Percentiles rank a stretch among this genome's conserved stretches.
Evolutionary conservation across 2,329 filamentous ascomycete species (phyloP).

Genomic region (Pseudogymnoascus sp.): DNA sequence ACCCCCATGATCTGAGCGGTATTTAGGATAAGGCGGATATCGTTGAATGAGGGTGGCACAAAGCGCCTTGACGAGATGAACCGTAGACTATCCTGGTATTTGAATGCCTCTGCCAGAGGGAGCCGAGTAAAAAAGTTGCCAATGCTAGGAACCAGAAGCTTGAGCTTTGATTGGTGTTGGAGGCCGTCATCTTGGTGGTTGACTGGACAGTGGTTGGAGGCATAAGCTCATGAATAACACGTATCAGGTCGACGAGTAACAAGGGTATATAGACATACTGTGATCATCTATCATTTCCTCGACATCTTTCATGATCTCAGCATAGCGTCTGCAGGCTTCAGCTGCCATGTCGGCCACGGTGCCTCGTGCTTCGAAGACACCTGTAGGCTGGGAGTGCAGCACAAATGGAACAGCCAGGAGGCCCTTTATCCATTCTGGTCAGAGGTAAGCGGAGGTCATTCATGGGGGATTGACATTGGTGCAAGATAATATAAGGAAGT

Average conservation of each 20-base stretch:
- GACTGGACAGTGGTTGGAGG: slow-evolving; percentile 43
- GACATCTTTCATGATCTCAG: slow-evolving; percentile 91
- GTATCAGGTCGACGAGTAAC: slow-evolving; percentile 7
- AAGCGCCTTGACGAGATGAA: slow-evolving; percentile 88
- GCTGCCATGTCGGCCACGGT: slow-evolving; percentile 66
- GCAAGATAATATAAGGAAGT: neutral
- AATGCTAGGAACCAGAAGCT: slow-evolving; percentile 82
- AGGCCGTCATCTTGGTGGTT: slow-evolving; percentile 60
- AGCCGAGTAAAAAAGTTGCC: slow-evolving; percentile 92
- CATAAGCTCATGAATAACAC: neutral
- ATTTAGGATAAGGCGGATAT: slow-evolving; percentile 87
- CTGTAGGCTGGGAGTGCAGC: slow-evolving; percentile 88
- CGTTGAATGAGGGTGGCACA: slow-evolving; percentile 95
- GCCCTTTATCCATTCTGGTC: slow-evolving; percentile 88
- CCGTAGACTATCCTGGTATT: slow-evolving; percentile 77
- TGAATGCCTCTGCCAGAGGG: slow-evolving; percentile 82
- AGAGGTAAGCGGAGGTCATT: slow-evolving; percentile 13
- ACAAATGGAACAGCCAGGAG: slow-evolving; percentile 93
- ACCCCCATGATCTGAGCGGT: slow-evolving; percentile 91
- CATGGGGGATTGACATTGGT: neutral
- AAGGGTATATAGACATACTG: slow-evolving; percentile 46
- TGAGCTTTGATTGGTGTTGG: slow-evolving; percentile 77
- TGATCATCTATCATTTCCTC: slow-evolving; percentile 89
- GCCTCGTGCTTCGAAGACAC: slow-evolving; percentile 66
- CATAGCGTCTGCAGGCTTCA: slow-evolving; percentile 80